These are phyloP conservation scores for Coniella lustricola DNA, from an alignment of 2,329 filamentous ascomycete genomes.

Conservation along the genomic window DNA sequence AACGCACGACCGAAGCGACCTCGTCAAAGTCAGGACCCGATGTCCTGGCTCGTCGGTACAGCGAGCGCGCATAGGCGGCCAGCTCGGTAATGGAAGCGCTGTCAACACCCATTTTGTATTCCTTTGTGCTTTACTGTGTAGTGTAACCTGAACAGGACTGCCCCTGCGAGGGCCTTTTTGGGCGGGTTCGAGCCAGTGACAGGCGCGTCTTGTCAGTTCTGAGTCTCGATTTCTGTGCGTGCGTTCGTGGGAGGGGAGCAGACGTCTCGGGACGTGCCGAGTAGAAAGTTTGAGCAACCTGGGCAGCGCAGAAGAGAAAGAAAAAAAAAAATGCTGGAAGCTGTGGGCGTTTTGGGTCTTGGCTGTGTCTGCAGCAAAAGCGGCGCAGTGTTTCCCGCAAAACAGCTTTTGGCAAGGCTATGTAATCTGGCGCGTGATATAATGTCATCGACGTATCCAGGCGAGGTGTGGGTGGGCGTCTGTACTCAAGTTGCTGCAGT, in stretches of 20 bases:
- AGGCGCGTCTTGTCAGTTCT: too few species aligned
- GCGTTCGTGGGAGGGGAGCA: too few species aligned
- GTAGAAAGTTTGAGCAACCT: too few species aligned
- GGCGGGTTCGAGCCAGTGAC: too few species aligned
- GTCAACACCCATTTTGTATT: constrained; percentile 23
- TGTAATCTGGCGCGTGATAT: constrained; percentile 15
- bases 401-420: constrained; percentile 7
- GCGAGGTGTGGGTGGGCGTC: not conserved
- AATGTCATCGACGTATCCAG: constrained; percentile 11
- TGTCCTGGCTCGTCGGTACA: constrained; percentile 47
- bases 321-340: too few species aligned
- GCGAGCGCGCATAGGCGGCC: constrained; percentile 46
- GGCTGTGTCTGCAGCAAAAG: not conserved
- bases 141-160: too few species aligned
- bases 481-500: too few species aligned
- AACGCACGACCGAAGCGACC: constrained; percentile 42
- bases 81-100: constrained; percentile 44
- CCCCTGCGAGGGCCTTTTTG: too few species aligned
- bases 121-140: not conserved
- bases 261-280: too few species aligned
- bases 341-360: constrained; percentile 1
- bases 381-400: not conserved
- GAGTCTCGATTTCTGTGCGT: too few species aligned
- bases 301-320: not conserved
- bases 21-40: constrained; percentile 42